Evolutionary conservation across 1,284 basidiomycete genomes (phyloP), one percentile per base, ranked within the genome.

Genomic region (Trichosporon coremiiforme): DNA sequence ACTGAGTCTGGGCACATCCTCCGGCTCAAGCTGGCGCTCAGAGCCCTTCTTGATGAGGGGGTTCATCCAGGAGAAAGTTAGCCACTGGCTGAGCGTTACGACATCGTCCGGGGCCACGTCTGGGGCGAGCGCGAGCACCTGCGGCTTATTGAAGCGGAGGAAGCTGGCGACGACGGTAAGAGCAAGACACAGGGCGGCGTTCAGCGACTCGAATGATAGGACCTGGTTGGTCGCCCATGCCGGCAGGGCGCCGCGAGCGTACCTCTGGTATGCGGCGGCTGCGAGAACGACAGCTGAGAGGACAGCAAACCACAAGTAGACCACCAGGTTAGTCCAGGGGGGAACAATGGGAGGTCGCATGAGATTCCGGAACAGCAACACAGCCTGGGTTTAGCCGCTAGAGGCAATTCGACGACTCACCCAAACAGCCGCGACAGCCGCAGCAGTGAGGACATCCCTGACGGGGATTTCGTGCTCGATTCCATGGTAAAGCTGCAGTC

Each of bases 51-150:
- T 62, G 76, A 93, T 88, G 64, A 93, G 84, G 0, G 89, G 88
- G 75, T 89, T 87, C 62, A 94, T 86, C 84, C 92, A 94, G 1
- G 87, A 86, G 79, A 93, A 93, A 0, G 87, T 89, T 66, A 88
- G 85, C 90, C 92, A 93, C n/a, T 88, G 85, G 87, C 89, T 90
- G 15, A 94, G 83, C n/a, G 86, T 89, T 55, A 89, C 90, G 68
- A 86, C 85, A 77, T 94, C 92, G 80, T 94, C 92, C 3, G 45
- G 45, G 7, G 38, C 64, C 4, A 72, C 36, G 1, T 17, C 55
- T 1, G 68, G 33, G 38, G 81, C 68, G 35, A 73, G 67, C 0
- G 76, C 75, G 5, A 82, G 73, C 6, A 75, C 73, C 10, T 76
- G 70, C 3, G 80, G 77, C 8, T 77, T 72, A 15, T 75, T 75